A percentile compares a stretch with the other conserved stretches of the same genome.
Conservation (phyloP, 805 yeast species). For the Metschnikowia vanudenii region DNA sequence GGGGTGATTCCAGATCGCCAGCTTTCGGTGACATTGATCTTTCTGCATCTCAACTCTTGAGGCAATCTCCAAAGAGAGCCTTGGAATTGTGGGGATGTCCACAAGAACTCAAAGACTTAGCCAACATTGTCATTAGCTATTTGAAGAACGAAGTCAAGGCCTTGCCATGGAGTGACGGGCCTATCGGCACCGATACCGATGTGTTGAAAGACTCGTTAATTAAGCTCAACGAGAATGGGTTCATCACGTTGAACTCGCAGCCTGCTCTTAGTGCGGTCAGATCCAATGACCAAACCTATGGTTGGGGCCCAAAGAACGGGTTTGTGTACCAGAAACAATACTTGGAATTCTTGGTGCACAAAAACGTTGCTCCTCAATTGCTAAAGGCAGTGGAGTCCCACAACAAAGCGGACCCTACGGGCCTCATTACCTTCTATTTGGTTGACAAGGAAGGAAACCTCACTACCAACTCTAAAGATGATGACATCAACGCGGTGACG, state of each 20-base stretch:
- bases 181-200: constrained; percentile 72
- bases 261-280: constrained; percentile 82
- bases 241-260: constrained; percentile 87
- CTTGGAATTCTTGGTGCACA: constrained; percentile 78
- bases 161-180: constrained; percentile 95
- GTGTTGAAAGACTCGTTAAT: constrained; percentile 59
- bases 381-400: constrained; percentile 42
- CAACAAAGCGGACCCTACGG: constrained; percentile 39
- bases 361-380: constrained; percentile 38
- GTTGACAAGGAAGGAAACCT: constrained; percentile 59
- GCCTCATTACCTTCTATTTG: constrained; percentile 72
- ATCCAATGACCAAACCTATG: constrained; percentile 69
- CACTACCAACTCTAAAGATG: constrained; percentile 66
- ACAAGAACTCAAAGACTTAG: constrained; percentile 52
- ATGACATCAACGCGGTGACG: constrained; percentile 89
- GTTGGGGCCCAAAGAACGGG: constrained; percentile 96
- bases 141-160: constrained; percentile 67
- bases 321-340: constrained; percentile 94
- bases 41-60: constrained; percentile 72
- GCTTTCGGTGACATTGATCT: constrained; percentile 91
- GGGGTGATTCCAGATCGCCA: constrained; percentile 98
- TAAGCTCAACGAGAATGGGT: constrained; percentile 62
- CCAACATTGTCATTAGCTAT: constrained; percentile 64
- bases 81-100: constrained; percentile 90
- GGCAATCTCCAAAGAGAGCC: constrained; percentile 80